Evolutionary conservation across 495 filamentous ascomycete species (phyloP).

Genomic region (Xylaria flabelliformis): DNA sequence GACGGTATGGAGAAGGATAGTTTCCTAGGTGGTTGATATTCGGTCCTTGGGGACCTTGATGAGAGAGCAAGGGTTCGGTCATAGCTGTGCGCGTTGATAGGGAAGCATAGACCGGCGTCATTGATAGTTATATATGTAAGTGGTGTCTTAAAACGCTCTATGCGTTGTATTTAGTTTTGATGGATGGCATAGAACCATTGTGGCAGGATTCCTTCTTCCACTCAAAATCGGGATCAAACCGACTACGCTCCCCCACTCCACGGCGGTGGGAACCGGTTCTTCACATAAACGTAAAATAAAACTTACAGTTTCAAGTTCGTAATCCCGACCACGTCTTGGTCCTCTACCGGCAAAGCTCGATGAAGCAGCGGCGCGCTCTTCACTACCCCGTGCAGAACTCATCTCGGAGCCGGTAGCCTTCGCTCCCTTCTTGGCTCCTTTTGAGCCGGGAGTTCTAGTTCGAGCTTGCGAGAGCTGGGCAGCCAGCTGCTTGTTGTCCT

Average conservation of each 20-base stretch:
- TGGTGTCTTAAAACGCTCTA: not conserved
- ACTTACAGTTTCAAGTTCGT: conserved; percentile 86
- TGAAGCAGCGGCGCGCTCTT: conserved; percentile 77
- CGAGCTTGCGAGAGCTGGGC: conserved; percentile 66
- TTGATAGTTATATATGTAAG: not conserved
- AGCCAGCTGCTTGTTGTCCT: conserved; percentile 92
- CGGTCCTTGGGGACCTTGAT: not conserved
- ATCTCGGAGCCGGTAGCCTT: conserved; percentile 73
- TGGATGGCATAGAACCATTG: not conserved
- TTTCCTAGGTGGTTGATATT: not conserved
- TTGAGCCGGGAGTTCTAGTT: conserved; percentile 51
- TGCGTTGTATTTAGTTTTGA: not conserved
- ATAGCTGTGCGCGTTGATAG: not conserved
- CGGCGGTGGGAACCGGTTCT: conserved; percentile 1
- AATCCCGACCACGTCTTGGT: conserved; percentile 73
- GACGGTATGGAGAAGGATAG: not conserved
- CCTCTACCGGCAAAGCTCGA: conserved; percentile 68
- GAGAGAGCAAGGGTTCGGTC: not conserved
- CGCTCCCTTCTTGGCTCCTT: conserved; percentile 60
- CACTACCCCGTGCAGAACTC: conserved; percentile 82
- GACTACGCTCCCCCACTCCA: conserved; percentile 13
- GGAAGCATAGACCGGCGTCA: not conserved
- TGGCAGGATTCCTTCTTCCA: conserved; percentile 6
- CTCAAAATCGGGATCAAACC: not conserved
- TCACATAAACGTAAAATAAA: conserved; percentile 33